A percentile compares a stretch with the other conserved stretches of the same genome.
phyloP scores from a whole-genome alignment of 2,329 filamentous ascomycete species.

The Claviceps arundinis region DNA sequence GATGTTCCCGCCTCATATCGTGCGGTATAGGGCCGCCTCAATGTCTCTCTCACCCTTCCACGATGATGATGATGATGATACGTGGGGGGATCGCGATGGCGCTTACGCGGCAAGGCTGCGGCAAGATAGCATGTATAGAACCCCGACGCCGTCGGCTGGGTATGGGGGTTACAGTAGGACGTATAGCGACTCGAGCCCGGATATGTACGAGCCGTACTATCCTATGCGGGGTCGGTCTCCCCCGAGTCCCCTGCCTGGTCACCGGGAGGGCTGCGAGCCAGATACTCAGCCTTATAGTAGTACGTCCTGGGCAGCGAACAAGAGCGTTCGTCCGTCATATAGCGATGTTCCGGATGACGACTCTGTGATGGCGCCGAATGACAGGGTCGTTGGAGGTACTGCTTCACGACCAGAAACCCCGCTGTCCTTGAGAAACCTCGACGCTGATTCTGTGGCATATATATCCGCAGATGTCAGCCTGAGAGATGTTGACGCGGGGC shows the following conservation, averaged over 20 bases:
- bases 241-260: constrained; percentile 35
- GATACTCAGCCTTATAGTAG: constrained; percentile 15
- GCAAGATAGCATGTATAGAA: constrained; percentile 22
- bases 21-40: constrained; percentile 3
- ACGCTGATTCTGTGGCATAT: constrained; percentile 1
- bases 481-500: constrained; percentile 2
- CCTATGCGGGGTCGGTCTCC: constrained; percentile 40
- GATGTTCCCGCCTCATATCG: constrained; percentile 43
- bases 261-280: constrained; percentile 24
- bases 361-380: constrained; percentile 3
- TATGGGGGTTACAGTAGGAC: constrained; percentile 30
- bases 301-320: constrained; percentile 26
- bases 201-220: constrained; percentile 30
- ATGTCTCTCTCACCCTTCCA: constrained; percentile 25
- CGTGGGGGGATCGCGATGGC: constrained; percentile 13
- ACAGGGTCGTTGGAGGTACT: not conserved
- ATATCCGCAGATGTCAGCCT: not conserved
- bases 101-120: constrained; percentile 21
- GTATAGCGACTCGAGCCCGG: constrained; percentile 21
- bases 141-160: constrained; percentile 27
- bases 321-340: constrained; percentile 25
- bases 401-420: not conserved
- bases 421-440: not conserved
- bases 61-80: constrained; percentile 23
- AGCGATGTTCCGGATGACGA: constrained; percentile 20